Conservation (phyloP, 805 yeast species). For the Schwanniomyces vanrijiae region DNA sequence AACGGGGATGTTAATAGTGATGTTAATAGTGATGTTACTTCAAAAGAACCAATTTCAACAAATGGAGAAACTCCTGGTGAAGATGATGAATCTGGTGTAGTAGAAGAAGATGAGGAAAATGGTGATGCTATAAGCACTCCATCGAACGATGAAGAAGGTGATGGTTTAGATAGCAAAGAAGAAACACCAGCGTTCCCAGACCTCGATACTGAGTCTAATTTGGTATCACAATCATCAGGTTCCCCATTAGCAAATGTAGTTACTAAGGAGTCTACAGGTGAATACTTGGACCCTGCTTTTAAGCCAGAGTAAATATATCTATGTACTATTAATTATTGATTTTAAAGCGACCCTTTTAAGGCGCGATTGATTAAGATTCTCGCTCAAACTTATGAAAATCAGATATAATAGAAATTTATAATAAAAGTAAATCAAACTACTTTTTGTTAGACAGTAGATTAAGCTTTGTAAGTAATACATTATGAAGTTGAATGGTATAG, state of each 20-base stretch:
- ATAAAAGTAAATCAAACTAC: neutral
- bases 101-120: constrained; percentile 8
- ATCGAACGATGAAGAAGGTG: neutral
- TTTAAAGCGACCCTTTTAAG: neutral
- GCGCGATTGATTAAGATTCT: neutral
- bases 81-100: constrained; percentile 1
- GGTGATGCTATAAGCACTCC: neutral
- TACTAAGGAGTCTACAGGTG: constrained; percentile 4
- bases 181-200: neutral
- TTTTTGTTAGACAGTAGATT: neutral
- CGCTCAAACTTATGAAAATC: neutral
- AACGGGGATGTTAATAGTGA: too few relatives aligned
- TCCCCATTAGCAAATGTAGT: neutral
- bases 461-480: neutral
- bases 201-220: neutral
- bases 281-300: constrained; percentile 21
- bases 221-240: neutral
- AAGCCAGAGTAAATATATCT: constrained; percentile 7
- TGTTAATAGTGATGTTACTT: too few relatives aligned
- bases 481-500: constrained; percentile 6
- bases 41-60: constrained; percentile 12
- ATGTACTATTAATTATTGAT: constrained; percentile 2
- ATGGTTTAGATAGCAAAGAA: neutral
- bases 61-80: constrained; percentile 9
- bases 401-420: neutral